Base-by-base conservation (phyloP, 2,329 filamentous ascomycete genomes). In the Penicillium sp. region DNA sequence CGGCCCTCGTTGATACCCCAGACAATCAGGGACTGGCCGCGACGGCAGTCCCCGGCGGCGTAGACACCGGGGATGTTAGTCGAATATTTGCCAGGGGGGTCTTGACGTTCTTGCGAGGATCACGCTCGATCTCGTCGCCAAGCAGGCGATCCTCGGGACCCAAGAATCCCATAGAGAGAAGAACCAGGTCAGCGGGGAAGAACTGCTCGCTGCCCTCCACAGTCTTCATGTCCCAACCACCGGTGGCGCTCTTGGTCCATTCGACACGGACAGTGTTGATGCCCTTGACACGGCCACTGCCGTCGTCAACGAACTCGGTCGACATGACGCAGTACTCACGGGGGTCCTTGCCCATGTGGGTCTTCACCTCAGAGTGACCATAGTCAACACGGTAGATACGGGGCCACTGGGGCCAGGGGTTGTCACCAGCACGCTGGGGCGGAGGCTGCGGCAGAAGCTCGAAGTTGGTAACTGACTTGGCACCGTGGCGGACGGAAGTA, bases 201-300 rank as follows among this genome's bases (percentile, higher is more conserved):
- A 95, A 95, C 71, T 96, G 86, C 78, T 95, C 89, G 56, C 88
- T 93, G 34, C 89, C 91, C 62, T 96, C 92, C 29, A 95, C 81
- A 74, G 95, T 93, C 83, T 96, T 96, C 91, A 97, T 96, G 75
- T 96, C 93, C 93, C 93, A 97, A 42, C 92, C 92, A 61, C 92
- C 92, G 56, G 84, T 86, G 26, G 89, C 82, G 49, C 86, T 90
- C 81, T 92, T 94, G 64, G 90, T 94, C 93, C 93, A 97, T 73
- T 96, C 92, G 41, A 97, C 92, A 49, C 93, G 90, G 53, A 94
- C 85, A 41, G 91, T 96, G 76, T 94, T 96, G 81, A 97, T 96
- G 59, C 93, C 93, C 80, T 91, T 95, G 69, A 97, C 90, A 60
- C 87, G 87, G 70, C 92, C 92, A 45, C 76, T 84, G 57, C 90